A percentile compares a stretch with the other conserved stretches of the same genome.
These are phyloP conservation scores for Neurospora sp. DNA, from an alignment of 495 filamentous ascomycete genomes.

Conservation along the genomic window DNA sequence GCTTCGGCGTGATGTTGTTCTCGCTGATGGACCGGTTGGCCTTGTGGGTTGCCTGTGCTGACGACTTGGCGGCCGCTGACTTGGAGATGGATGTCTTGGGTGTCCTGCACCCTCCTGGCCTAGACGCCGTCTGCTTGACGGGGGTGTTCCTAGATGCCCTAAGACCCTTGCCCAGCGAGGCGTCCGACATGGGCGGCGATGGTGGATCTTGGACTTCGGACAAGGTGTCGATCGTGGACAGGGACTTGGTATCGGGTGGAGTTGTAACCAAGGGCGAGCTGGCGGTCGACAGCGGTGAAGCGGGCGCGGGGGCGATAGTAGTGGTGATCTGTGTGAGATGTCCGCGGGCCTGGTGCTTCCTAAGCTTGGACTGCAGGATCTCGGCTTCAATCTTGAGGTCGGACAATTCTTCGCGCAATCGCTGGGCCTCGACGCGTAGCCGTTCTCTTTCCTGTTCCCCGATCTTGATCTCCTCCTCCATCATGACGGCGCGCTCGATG, in stretches of 20 bases:
- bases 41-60: slow-evolving; percentile 14
- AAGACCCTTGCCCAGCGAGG: slow-evolving; percentile 38
- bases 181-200: slow-evolving; percentile 63
- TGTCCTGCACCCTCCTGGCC: background rate
- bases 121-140: slow-evolving; percentile 10
- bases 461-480: slow-evolving; percentile 85
- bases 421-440: slow-evolving; percentile 79
- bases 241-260: slow-evolving; percentile 55
- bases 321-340: slow-evolving; percentile 43
- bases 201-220: slow-evolving; percentile 42
- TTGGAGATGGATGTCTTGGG: slow-evolving; percentile 16
- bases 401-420: slow-evolving; percentile 78
- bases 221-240: slow-evolving; percentile 32
- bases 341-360: slow-evolving; percentile 41
- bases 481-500: slow-evolving; percentile 82
- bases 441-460: slow-evolving; percentile 85
- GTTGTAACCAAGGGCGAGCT: slow-evolving; percentile 66
- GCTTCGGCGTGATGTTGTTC: slow-evolving; percentile 41
- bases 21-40: slow-evolving; percentile 12
- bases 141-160: slow-evolving; percentile 39
- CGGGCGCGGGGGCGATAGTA: slow-evolving; percentile 44
- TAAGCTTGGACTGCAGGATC: slow-evolving; percentile 85
- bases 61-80: slow-evolving; percentile 20
- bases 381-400: slow-evolving; percentile 92
- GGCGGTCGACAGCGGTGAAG: slow-evolving; percentile 49